phyloP scores from a whole-genome alignment of 148 eudicot species.

The Cornus controversa region DNA sequence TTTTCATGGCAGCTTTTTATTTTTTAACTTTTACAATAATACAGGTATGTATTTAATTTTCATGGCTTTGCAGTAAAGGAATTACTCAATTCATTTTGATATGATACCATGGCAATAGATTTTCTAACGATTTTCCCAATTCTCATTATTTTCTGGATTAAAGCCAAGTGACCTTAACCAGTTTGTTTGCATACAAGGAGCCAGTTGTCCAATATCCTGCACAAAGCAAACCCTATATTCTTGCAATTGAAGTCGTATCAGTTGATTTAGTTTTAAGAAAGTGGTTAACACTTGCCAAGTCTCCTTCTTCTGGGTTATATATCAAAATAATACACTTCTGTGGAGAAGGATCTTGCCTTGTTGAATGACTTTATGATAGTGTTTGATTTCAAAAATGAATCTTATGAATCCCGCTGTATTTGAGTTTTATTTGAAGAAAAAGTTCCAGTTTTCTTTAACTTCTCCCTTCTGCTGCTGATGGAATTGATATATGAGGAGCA shows the following conservation, averaged over 20 bases:
- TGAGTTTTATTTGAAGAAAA: not conserved
- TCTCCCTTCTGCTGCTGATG: not conserved
- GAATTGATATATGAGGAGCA: not conserved
- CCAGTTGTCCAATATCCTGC: not conserved
- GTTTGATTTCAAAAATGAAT: not conserved
- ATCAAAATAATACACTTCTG: not conserved
- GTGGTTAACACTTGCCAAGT: not conserved
- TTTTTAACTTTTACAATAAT: no score
- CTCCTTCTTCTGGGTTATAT: not conserved
- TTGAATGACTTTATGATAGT: not conserved
- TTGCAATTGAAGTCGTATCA: not conserved
- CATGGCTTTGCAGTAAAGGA: no score
- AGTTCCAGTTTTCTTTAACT: no score
- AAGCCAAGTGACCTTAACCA: not conserved
- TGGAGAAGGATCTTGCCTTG: not conserved
- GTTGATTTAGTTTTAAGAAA: not conserved
- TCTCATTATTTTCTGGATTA: not conserved
- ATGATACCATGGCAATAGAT: not conserved
- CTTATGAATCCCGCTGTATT: not conserved
- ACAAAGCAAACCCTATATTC: not conserved
- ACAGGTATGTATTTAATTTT: no score
- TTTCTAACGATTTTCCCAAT: not conserved
- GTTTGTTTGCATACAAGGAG: not conserved
- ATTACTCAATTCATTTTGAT: not conserved
- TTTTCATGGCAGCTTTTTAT: no score